Conservation (phyloP, 371 early-diverging fungal genomes). For the Dentiscutata heterogama region DNA sequence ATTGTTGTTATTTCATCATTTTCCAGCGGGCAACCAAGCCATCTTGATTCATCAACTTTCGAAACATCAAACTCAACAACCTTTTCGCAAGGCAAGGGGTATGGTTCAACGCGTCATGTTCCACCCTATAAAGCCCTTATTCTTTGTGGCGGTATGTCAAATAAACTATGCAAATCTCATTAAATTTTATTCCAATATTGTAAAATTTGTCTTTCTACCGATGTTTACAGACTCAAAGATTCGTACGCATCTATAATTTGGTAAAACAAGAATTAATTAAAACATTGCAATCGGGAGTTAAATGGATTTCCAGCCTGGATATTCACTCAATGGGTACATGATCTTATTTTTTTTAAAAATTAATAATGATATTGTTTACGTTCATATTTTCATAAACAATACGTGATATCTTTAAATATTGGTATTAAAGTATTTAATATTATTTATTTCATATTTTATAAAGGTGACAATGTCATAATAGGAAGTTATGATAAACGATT, state of each 20-base stretch:
- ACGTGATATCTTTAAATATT: no score
- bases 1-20: background rate
- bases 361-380: background rate
- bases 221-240: constrained; percentile 83
- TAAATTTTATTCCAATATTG: constrained; percentile 12
- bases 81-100: constrained; percentile 90
- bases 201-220: background rate
- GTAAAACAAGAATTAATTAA: constrained; percentile 85
- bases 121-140: constrained; percentile 94
- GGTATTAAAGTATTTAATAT: background rate
- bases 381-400: no score
- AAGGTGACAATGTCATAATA: constrained; percentile 93
- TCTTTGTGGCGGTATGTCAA: constrained; percentile 86
- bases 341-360: background rate
- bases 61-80: constrained; percentile 87
- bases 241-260: constrained; percentile 93
- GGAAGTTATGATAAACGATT: constrained; percentile 95
- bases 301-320: constrained; percentile 96
- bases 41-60: constrained; percentile 94
- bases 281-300: constrained; percentile 83
- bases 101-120: constrained; percentile 90
- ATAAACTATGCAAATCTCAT: background rate
- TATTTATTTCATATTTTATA: background rate
- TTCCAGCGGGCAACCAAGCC: constrained; percentile 58
- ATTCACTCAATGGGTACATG: constrained; percentile 83